Conservation (phyloP, 371 early-diverging fungal species). For the Mucor irregularis region DNA sequence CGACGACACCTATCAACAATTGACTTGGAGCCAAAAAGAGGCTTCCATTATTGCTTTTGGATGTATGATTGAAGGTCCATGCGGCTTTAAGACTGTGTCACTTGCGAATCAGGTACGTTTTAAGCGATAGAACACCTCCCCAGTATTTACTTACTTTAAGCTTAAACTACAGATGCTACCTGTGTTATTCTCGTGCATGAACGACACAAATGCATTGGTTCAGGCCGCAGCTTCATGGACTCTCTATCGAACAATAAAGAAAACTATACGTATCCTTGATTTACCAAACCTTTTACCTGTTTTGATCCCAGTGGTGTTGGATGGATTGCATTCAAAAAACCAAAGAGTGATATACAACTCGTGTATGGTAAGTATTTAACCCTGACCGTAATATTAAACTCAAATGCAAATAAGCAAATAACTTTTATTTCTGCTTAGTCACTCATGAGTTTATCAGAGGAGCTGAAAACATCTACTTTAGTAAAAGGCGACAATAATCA, state of each 20-base stretch:
- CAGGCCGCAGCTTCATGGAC: background rate
- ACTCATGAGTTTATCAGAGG: no score
- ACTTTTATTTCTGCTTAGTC: background rate
- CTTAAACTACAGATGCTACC: background rate
- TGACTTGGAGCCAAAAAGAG: background rate
- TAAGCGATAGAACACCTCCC: background rate
- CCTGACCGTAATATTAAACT: background rate
- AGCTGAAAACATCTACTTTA: no score
- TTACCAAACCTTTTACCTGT: background rate
- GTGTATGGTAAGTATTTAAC: background rate
- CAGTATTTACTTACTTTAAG: background rate
- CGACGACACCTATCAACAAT: no score
- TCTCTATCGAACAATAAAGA: background rate
- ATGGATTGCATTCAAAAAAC: background rate
- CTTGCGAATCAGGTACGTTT: background rate
- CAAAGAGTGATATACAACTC: background rate
- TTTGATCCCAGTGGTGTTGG: background rate
- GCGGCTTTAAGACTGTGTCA: background rate
- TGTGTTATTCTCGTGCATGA: background rate
- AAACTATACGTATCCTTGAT: background rate
- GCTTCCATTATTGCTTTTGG: constrained; percentile 7
- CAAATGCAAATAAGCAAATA: background rate
- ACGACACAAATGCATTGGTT: background rate
- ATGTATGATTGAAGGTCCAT: constrained; percentile 3
- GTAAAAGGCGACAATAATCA: no score